Evolutionary conservation across 108 stramenopile genomes (phyloP).

Genomic region (Cyclotella baltica): DNA sequence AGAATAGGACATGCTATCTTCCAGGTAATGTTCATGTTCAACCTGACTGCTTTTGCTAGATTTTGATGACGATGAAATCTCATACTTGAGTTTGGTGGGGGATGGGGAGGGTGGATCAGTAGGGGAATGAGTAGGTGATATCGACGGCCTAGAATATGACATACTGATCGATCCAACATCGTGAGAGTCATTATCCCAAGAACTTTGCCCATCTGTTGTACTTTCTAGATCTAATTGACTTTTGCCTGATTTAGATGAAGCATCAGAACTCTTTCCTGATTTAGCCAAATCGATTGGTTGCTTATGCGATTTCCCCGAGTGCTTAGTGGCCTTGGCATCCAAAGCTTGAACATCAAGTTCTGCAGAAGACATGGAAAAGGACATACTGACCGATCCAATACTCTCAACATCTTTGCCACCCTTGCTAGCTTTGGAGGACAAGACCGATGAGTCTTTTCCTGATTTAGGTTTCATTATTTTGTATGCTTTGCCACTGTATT

Average conservation of each 20-base stretch:
- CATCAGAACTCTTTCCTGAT: not conserved
- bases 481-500: not conserved
- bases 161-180: not conserved
- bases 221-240: not conserved
- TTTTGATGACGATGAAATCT: not conserved
- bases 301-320: not conserved
- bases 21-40: not conserved
- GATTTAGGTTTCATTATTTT: not conserved
- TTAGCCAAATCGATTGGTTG: not conserved
- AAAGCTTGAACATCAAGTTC: not conserved
- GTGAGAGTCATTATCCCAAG: too few species aligned
- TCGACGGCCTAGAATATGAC: not conserved
- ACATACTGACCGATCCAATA: constrained; percentile 1
- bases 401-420: not conserved
- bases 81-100: too few species aligned
- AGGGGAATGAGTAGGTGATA: not conserved
- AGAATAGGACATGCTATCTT: not conserved
- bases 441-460: not conserved
- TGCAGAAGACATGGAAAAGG: not conserved
- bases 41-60: not conserved
- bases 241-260: not conserved
- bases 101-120: not conserved
- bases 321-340: not conserved
- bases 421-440: not conserved
- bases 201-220: too few species aligned